A percentile compares a stretch with the other conserved stretches of the same genome.
Conservation (phyloP, 202 grass and related monocot genomes). For the Dendrocalamus latiflorus region DNA sequence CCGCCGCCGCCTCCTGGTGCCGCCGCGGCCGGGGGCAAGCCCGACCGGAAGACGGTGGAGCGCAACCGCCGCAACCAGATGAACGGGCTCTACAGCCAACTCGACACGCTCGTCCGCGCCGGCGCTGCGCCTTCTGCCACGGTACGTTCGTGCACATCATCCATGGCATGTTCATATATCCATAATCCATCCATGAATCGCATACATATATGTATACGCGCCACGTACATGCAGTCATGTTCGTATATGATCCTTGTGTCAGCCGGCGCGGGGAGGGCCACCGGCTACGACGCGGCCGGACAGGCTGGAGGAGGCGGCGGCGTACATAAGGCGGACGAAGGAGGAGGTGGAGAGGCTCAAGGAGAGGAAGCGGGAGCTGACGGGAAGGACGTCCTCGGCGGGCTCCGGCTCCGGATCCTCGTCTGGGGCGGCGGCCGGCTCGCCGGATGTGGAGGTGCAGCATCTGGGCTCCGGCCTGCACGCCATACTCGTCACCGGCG, state of each 20-base stretch:
- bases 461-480: constrained; percentile 51
- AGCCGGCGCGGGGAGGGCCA: neutral
- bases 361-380: constrained; percentile 62
- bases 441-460: constrained; percentile 54
- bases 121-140: constrained; percentile 19
- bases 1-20: neutral
- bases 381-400: neutral
- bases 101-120: constrained; percentile 46
- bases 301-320: constrained; percentile 48
- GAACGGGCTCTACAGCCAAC: constrained; percentile 52
- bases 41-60: constrained; percentile 65
- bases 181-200: neutral
- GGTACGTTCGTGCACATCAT: constrained; percentile 6
- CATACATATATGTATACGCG: neutral
- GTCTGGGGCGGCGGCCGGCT: neutral
- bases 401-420: constrained; percentile 15
- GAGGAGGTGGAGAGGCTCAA: constrained; percentile 55
- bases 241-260: neutral
- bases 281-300: constrained; percentile 45
- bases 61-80: constrained; percentile 58
- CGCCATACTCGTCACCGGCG: constrained; percentile 41
- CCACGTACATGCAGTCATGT: neutral
- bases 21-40: neutral
- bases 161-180: neutral
- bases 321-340: constrained; percentile 51